Evolutionary conservation across 2,329 filamentous ascomycete genomes (phyloP), one percentile per base, ranked within the genome.

Genomic region (Alternaria metachromatica): DNA sequence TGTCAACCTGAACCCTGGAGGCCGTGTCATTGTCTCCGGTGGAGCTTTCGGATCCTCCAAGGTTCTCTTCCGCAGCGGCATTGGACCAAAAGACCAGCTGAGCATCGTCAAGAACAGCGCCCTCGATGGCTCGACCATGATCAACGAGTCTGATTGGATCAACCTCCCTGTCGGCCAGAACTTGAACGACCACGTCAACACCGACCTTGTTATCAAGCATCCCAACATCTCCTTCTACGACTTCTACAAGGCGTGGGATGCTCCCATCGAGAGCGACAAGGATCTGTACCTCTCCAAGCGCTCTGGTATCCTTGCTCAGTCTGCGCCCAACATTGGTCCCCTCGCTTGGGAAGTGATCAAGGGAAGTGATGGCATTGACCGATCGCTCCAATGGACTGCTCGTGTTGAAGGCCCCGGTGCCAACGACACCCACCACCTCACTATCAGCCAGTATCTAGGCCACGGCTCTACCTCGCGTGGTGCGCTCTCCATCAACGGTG

Each of bases 21-120:
- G 91, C 10, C 87, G 89, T 55, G 89, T 93, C 48, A 86, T 93
- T 68, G 81, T 92, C 30, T 87, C 90, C 18, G 87, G 89, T 1
- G 91, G 91, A 51, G 82, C 90, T 1, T 91, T 93, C 65, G 89
- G 89, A n/a, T 89, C 89, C 2, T 84, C 89, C 13, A 91, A 91
- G 79, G 82, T 93, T 51, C 84, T 93, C 3, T 84, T 92, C 79
- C 85, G 89, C 72, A 90, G 87, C 80, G 89, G 90, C 68, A 92
- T 91, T 66, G 91, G 90, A 5, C 89, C 89, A 21, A 78, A 79
- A 55, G 81, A 80, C 48, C 82, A 84, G 73, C 81, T 85, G 49
- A 76, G 76, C 46, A 75, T 80, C 23, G 84, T 85, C 43, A 79
- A 82, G 72, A 76, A 74, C 66, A 84, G 83, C 60, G 76, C 71